Evolutionary conservation across 2,329 filamentous ascomycete genomes (phyloP).

Genomic region (Rutstroemia sp.): DNA sequence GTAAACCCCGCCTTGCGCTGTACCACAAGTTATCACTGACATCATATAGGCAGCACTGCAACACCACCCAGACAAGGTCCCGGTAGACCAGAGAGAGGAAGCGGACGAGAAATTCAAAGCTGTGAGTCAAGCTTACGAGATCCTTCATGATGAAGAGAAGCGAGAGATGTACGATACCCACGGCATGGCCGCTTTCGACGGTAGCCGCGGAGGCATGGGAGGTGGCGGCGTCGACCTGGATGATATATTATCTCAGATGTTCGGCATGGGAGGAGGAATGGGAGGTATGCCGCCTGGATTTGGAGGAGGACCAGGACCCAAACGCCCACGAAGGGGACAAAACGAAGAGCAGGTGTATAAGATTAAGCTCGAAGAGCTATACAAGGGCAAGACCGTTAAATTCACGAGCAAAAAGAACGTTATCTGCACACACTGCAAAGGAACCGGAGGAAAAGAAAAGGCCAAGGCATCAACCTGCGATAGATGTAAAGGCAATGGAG

Average conservation of each 20-base stretch:
- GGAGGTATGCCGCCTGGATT: slow-evolving; percentile 32
- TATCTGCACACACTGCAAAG: slow-evolving; percentile 80
- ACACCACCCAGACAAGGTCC: slow-evolving; percentile 93
- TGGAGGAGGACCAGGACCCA: slow-evolving; percentile 37
- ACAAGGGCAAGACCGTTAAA: slow-evolving; percentile 97
- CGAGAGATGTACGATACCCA: slow-evolving; percentile 86
- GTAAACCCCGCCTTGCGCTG: slow-evolving; percentile 37
- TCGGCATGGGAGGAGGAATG: slow-evolving; percentile 52
- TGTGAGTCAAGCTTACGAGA: slow-evolving; percentile 92
- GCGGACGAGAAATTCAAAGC: slow-evolving; percentile 91
- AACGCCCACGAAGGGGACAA: slow-evolving; percentile 61
- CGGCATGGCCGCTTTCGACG: slow-evolving; percentile 93
- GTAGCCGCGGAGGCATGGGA: slow-evolving; percentile 54
- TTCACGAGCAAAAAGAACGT: slow-evolving; percentile 94
- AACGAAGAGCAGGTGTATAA: slow-evolving; percentile 89
- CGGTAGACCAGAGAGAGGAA: slow-evolving; percentile 73
- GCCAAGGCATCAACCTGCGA: slow-evolving; percentile 78
- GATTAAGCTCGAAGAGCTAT: slow-evolving; percentile 87
- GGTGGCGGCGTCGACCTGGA: slow-evolving; percentile 70
- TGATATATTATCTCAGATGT: slow-evolving; percentile 91
- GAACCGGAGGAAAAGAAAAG: slow-evolving; percentile 84
- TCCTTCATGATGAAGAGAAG: slow-evolving; percentile 92
- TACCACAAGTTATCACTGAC: slow-evolving; percentile 17
- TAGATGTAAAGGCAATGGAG: slow-evolving; percentile 74
- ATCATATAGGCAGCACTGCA: slow-evolving; percentile 64